Percentiles rank a stretch among this genome's conserved stretches.
Evolutionary conservation across 225 moss, liverwort and hornwort genomes (phyloP).

Genomic region (Pleurozium schreberi): DNA sequence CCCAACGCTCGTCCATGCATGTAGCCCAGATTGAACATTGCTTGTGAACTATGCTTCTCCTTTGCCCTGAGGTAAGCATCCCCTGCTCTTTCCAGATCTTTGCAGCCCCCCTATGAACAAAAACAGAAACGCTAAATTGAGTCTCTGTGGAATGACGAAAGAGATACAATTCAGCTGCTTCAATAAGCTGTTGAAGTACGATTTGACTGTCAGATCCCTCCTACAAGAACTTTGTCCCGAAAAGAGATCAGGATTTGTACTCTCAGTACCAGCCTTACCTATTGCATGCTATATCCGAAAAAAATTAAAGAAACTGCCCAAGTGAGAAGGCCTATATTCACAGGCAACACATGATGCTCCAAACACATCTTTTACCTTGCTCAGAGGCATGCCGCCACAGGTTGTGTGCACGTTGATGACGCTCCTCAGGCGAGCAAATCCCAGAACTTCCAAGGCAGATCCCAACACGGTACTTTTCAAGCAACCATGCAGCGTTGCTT

Average conservation of each 20-base stretch:
- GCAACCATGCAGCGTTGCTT: constrained; percentile 97
- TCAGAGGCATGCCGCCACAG: constrained; percentile 93
- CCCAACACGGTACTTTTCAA: constrained; percentile 68
- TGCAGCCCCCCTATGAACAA: constrained; percentile 59
- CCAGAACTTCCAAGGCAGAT: constrained; percentile 80
- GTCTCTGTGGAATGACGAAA: neutral
- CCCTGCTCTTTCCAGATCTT: constrained; percentile 83
- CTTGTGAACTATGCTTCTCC: constrained; percentile 67
- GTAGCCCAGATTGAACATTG: constrained; percentile 96
- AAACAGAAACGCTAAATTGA: neutral
- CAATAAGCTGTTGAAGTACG: neutral
- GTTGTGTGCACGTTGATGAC: constrained; percentile 87
- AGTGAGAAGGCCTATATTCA: too few species aligned
- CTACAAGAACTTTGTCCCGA: neutral
- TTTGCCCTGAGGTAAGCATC: constrained; percentile 74
- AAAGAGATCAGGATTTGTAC: neutral
- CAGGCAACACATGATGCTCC: neutral
- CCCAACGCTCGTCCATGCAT: constrained; percentile 95
- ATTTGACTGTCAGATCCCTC: neutral
- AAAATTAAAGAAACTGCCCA: too few species aligned
- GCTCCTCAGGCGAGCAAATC: constrained; percentile 69
- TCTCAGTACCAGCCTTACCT: neutral
- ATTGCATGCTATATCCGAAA: too few species aligned
- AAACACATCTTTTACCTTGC: constrained; percentile 47
- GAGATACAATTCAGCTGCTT: neutral